Evolutionary conservation across 179 eudicot species (phyloP).

Genomic region (Beta corolliflora): DNA sequence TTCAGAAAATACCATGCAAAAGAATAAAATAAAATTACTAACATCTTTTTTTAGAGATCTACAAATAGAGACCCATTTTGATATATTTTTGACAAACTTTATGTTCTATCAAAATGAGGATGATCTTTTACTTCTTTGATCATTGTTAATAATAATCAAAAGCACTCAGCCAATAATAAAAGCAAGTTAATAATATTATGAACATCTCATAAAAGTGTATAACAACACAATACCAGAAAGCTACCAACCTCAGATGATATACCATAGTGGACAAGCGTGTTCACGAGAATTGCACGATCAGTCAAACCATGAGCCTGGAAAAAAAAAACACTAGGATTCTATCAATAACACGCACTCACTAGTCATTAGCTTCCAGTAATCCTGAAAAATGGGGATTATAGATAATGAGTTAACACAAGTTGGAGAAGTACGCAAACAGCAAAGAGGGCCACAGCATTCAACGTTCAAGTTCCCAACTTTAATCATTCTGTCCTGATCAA

Average conservation of each 20-base stretch:
- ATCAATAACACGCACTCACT: not conserved
- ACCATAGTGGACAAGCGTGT: constrained; percentile 29
- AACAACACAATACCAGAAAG: constrained; percentile 5
- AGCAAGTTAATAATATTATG: not conserved
- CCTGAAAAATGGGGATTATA: too few species aligned
- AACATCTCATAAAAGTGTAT: not conserved
- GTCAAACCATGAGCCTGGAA: constrained; percentile 30
- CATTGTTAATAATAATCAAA: not conserved
- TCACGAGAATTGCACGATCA: constrained; percentile 22
- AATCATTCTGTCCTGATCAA: not conserved
- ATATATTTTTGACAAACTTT: too few species aligned
- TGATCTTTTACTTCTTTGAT: too few species aligned
- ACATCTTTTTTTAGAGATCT: too few species aligned
- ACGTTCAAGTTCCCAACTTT: not conserved
- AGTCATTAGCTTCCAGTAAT: not conserved
- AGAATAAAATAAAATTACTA: too few species aligned
- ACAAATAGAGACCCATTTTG: too few species aligned
- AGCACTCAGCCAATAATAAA: not conserved
- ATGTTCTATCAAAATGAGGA: too few species aligned
- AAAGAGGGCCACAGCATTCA: not conserved
- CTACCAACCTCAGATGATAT: constrained; percentile 26
- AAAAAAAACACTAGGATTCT: not conserved
- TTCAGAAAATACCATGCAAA: too few species aligned
- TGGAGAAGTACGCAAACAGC: not conserved
- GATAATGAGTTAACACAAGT: not conserved